Percentiles rank a stretch among this genome's conserved stretches.
Conservation (phyloP, 495 filamentous ascomycete species). For the Penicillium macrosclerotiorum region DNA sequence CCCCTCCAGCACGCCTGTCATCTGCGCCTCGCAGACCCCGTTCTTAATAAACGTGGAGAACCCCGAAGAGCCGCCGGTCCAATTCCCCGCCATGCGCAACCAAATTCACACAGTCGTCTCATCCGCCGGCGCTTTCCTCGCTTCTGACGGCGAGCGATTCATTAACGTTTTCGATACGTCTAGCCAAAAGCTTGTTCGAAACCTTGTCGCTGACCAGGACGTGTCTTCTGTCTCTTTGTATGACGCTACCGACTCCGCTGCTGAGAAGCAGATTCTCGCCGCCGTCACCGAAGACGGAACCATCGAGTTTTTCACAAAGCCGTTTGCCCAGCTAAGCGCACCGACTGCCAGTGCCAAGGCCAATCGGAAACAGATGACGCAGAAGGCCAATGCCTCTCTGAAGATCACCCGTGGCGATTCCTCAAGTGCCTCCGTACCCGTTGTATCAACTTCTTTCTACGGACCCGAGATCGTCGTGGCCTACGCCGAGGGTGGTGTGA, state of each 20-base stretch:
- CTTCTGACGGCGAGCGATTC: slow-evolving; percentile 54
- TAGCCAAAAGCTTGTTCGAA: slow-evolving; percentile 44
- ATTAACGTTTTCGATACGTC: slow-evolving; percentile 53
- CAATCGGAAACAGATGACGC: slow-evolving; percentile 48
- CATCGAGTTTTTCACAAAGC: slow-evolving; percentile 56
- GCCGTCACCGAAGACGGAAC: slow-evolving; percentile 54
- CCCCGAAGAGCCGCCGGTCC: slow-evolving; percentile 32
- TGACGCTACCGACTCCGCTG: slow-evolving; percentile 11
- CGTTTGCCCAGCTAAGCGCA: slow-evolving; percentile 42
- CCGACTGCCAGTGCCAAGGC: slow-evolving; percentile 40
- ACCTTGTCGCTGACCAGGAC: slow-evolving; percentile 53
- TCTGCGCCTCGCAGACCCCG: slow-evolving; percentile 57
- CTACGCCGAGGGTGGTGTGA: slow-evolving; percentile 56
- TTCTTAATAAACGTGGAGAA: slow-evolving; percentile 50
- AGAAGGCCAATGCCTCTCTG: slow-evolving; percentile 49
- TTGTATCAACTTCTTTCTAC: slow-evolving; percentile 49
- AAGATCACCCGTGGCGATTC: slow-evolving; percentile 50
- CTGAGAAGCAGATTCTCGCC: slow-evolving; percentile 45
- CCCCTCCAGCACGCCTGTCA: slow-evolving; percentile 42
- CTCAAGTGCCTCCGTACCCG: slow-evolving; percentile 37
- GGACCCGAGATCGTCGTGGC: slow-evolving; percentile 48
- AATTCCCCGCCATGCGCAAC: slow-evolving; percentile 55
- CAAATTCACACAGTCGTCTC: slow-evolving; percentile 50
- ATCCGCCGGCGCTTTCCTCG: slow-evolving; percentile 42
- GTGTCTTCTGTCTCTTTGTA: slow-evolving; percentile 40